A percentile compares a stretch with the other conserved stretches of the same genome.
These are phyloP conservation scores for Parafenestella ontariensis DNA, from an alignment of 2,329 filamentous ascomycete species.

Conservation along the genomic window DNA sequence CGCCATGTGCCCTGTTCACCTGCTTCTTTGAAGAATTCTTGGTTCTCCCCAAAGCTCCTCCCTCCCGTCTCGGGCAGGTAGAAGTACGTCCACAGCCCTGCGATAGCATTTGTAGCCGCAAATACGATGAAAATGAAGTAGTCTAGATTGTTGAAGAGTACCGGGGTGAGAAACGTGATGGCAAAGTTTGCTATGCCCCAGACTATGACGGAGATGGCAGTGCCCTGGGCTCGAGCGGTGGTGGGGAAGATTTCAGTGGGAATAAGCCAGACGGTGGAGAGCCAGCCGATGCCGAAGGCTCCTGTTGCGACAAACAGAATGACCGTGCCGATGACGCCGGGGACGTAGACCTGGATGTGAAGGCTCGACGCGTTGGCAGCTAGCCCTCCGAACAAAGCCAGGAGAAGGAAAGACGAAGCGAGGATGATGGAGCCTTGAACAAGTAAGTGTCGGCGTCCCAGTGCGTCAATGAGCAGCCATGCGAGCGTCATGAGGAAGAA, in stretches of 20 bases:
- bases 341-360: conserved; percentile 50
- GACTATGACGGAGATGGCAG: conserved; percentile 61
- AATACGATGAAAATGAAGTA: conserved; percentile 67
- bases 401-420: conserved; percentile 58
- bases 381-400: conserved; percentile 60
- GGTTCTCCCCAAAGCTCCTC: conserved; percentile 66
- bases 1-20: conserved; percentile 60
- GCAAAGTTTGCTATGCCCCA: conserved; percentile 67
- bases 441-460: conserved; percentile 62
- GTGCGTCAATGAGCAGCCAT: conserved; percentile 65
- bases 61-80: conserved; percentile 64
- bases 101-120: conserved; percentile 61
- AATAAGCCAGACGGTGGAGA: conserved; percentile 66
- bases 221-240: conserved; percentile 61
- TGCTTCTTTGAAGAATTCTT: conserved; percentile 64
- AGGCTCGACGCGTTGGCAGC: conserved; percentile 50
- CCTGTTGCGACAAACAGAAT: conserved; percentile 65
- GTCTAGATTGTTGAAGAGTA: conserved; percentile 66
- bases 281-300: conserved; percentile 67
- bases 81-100: conserved; percentile 62
- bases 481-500: conserved; percentile 67
- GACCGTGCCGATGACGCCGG: conserved; percentile 60
- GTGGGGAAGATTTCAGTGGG: conserved; percentile 66
- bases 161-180: conserved; percentile 64
- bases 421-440: conserved; percentile 60